Evolutionary conservation across 352 stramenopile species (phyloP), one percentile per base, ranked within the genome.

Genomic region (Globisporangium acanthophoron): DNA sequence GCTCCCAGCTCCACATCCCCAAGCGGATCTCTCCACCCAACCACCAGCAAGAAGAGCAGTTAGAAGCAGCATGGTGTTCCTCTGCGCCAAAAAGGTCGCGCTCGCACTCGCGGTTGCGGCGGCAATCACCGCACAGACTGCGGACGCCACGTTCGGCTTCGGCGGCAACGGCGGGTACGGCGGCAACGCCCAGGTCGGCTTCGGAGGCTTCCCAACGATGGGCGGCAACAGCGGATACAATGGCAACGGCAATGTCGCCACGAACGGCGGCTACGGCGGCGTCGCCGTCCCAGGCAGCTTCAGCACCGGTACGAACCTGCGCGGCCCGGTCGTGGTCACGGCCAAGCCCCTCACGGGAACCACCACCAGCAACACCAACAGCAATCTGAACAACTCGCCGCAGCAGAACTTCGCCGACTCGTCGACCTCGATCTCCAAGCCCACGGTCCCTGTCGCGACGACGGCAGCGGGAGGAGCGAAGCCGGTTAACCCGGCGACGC

Each of bases 61-160:
- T 39, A 39, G 33, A 54, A 35, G 3, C 49, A 33, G 43, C 21
- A 65, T 65, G 59, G 59, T 65, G 45, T 56, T 65, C 49, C 52
- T 41, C 8, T 60, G 59, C 37, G 40, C 47, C 59, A 65, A 65
- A 52, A 65, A 65, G 46, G 54, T 60, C 44, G 27, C 59, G 6
- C 29, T 65, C 44, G 59, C 59, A 21, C 35, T 65, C 40, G 59
- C 59, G n/a, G 54, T 65, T 29, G 35, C 56, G 27, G 59, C 59
- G 18, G 59, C 46, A 37, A 45, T 65, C 37, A 56, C 59, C n/a
- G 40, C 59, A 7, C 59, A 56, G 31, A 39, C 5, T 2, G 40
- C 59, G 4, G 59, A 46, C 3, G 59, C 59, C 5, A 65, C 59
- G 15, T 65, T 57, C 21, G 54, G 52, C 6, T 27, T 27, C 21